A percentile compares a stretch with the other conserved stretches of the same genome.
These are phyloP conservation scores for Macrophomina tecta DNA, from an alignment of 2,329 filamentous ascomycete species.

Conservation along the genomic window DNA sequence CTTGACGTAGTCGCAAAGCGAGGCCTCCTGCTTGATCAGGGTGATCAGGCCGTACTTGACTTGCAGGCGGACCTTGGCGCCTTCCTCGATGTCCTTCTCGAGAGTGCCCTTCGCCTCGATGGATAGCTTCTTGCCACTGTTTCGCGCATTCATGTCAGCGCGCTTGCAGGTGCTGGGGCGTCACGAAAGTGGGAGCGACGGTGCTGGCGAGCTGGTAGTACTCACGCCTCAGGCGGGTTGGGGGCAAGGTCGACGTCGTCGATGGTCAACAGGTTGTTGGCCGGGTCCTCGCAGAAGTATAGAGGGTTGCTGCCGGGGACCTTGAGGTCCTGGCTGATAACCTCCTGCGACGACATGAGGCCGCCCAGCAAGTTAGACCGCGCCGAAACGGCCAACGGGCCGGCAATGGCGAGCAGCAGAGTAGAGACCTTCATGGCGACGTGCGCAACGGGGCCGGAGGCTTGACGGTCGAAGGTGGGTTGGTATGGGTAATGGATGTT, in stretches of 20 bases:
- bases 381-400: constrained; percentile 22
- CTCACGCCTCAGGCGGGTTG: constrained; percentile 87
- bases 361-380: constrained; percentile 23
- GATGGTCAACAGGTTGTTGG: constrained; percentile 74
- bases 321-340: constrained; percentile 59
- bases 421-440: constrained; percentile 25
- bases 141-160: background rate
- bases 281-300: constrained; percentile 74
- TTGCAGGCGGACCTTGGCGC: constrained; percentile 79
- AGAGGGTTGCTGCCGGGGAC: constrained; percentile 89
- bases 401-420: constrained; percentile 23
- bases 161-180: background rate
- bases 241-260: constrained; percentile 79
- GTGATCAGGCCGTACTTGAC: constrained; percentile 96
- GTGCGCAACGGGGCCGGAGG: background rate
- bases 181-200: background rate
- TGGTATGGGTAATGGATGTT: background rate
- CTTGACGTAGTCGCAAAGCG: constrained; percentile 86
- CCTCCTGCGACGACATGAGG: constrained; percentile 22
- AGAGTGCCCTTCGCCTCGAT: constrained; percentile 83
- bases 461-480: background rate
- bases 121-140: constrained; percentile 75
- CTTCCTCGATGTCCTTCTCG: constrained; percentile 72
- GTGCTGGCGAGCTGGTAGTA: constrained; percentile 34
- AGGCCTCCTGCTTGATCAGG: constrained; percentile 78